These are phyloP conservation scores for Dothideomycetidae sp. DNA, from an alignment of 2,329 filamentous ascomycete genomes.

Conservation along the genomic window DNA sequence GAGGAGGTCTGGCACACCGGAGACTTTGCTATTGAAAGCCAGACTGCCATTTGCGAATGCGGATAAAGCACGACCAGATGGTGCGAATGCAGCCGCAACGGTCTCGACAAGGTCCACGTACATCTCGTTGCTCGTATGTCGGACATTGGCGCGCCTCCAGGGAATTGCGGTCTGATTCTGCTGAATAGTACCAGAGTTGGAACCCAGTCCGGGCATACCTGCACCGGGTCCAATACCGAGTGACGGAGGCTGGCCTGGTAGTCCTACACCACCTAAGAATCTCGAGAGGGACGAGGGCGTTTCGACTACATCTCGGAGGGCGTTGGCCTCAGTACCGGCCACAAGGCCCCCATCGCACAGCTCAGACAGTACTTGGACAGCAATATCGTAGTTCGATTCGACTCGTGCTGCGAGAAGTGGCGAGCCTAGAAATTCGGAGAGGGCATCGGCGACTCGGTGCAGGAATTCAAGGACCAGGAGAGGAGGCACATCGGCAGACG, in stretches of 20 bases:
- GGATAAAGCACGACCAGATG: slow-evolving; percentile 72
- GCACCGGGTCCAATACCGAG: slow-evolving; percentile 6
- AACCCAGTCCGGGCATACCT: slow-evolving; percentile 9
- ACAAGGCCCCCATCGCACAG: slow-evolving; percentile 93
- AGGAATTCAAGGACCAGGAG: slow-evolving; percentile 86
- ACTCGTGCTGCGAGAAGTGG: slow-evolving; percentile 77
- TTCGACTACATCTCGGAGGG: slow-evolving; percentile 78
- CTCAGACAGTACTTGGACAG: slow-evolving; percentile 81
- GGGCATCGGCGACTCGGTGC: slow-evolving; percentile 77
- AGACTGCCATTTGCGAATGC: slow-evolving; percentile 86
- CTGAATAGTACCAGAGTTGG: slow-evolving; percentile 1
- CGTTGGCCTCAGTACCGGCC: slow-evolving; percentile 84
- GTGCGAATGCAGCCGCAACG: slow-evolving; percentile 72
- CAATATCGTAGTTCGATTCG: slow-evolving; percentile 80
- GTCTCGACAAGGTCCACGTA: slow-evolving; percentile 94
- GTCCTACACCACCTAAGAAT: slow-evolving; percentile 69
- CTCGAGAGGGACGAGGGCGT: slow-evolving; percentile 84
- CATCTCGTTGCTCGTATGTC: slow-evolving; percentile 91
- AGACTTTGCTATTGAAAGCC: slow-evolving; percentile 88
- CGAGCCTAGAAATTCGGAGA: slow-evolving; percentile 87
- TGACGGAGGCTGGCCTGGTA: slow-evolving; percentile 42
- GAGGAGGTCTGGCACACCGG: slow-evolving; percentile 80
- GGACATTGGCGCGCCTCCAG: slow-evolving; percentile 82
- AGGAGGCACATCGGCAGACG: slow-evolving; percentile 76
- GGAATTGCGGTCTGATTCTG: slow-evolving; percentile 44